Base-by-base conservation (phyloP, 345 rosid species). In the Anacardium occidentale region DNA sequence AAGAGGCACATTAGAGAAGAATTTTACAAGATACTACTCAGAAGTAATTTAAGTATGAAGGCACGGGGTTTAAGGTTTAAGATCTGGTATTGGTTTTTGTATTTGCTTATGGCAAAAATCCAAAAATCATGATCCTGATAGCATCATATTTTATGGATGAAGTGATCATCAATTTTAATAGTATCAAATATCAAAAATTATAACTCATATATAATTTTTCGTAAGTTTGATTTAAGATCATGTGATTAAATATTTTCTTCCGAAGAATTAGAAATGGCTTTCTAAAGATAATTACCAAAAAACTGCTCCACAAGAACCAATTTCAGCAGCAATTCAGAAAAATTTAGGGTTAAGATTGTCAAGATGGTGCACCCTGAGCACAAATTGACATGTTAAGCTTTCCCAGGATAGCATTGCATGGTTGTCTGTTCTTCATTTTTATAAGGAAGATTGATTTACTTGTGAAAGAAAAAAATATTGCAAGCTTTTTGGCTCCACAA, bases 21-120 rank as follows among this genome's bases (percentile, higher is more conserved):
- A 56, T 72, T 68, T 69, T 77, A 70, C 81, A 58, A 60, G 47
- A 70, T 10, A 55, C 83, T 82, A 84, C 87, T 77, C 18, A 61
- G 20, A 21, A 64, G 0, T 56, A 18, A 48, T 29, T 18, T 6
- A 37, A 37, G 42, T 37, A 47, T 62, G 3, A 75, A 61, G 54
- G n/a, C 68, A n/a, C n/a, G n/a, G n/a, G n/a, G n/a, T n/a, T n/a
- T n/a, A n/a, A n/a, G n/a, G n/a, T n/a, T n/a, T n/a, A n/a, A n/a
- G n/a, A n/a, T n/a, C n/a, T n/a, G n/a, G n/a, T n/a, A n/a, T n/a
- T n/a, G n/a, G n/a, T n/a, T n/a, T n/a, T n/a, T n/a, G n/a, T n/a
- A n/a, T n/a, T n/a, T n/a, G n/a, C n/a, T n/a, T n/a, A n/a, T n/a
- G n/a, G n/a, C n/a, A n/a, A n/a, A n/a, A n/a, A n/a, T n/a, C n/a